Evolutionary conservation across 2,329 filamentous ascomycete genomes (phyloP).

Genomic region (Colletotrichum lini): DNA sequence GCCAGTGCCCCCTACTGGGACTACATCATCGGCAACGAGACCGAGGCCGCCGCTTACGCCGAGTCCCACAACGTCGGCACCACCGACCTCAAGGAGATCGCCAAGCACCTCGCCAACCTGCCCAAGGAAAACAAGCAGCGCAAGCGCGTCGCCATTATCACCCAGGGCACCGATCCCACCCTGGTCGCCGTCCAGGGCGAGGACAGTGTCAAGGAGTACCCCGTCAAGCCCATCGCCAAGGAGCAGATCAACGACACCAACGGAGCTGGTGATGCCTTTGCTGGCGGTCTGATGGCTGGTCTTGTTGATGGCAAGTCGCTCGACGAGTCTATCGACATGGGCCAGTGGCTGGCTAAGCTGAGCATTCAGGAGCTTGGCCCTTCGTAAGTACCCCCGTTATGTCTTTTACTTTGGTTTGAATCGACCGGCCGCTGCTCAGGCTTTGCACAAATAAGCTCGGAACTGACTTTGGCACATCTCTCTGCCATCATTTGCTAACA

Average conservation of each 20-base stretch:
- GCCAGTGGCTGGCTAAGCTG: conserved; percentile 94
- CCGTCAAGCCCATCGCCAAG: conserved; percentile 83
- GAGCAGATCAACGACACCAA: conserved; percentile 95
- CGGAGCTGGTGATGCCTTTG: conserved; percentile 96
- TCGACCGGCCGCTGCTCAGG: background rate
- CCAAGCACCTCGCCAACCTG: conserved; percentile 85
- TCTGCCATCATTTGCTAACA: conserved; percentile 38
- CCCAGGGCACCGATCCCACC: conserved; percentile 93
- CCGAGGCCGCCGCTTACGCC: conserved; percentile 90
- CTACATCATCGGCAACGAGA: conserved; percentile 97
- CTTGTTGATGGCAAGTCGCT: conserved; percentile 88
- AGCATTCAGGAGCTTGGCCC: conserved; percentile 96
- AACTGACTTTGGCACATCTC: conserved; percentile 3
- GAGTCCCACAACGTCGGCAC: conserved; percentile 82
- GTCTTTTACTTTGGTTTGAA: background rate
- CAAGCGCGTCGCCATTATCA: conserved; percentile 90
- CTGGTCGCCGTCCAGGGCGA: conserved; percentile 83
- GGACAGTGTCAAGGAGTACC: conserved; percentile 80
- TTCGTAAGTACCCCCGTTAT: conserved; percentile 76
- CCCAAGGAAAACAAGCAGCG: conserved; percentile 93
- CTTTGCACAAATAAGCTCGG: background rate
- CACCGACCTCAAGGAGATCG: conserved; percentile 87
- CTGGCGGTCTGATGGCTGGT: conserved; percentile 92
- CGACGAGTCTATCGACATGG: conserved; percentile 86
- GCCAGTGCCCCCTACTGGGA: conserved; percentile 92